These are phyloP conservation scores for Paracorniculantispora psalliotae DNA, from an alignment of 2,329 filamentous ascomycete species.

Conservation along the genomic window DNA sequence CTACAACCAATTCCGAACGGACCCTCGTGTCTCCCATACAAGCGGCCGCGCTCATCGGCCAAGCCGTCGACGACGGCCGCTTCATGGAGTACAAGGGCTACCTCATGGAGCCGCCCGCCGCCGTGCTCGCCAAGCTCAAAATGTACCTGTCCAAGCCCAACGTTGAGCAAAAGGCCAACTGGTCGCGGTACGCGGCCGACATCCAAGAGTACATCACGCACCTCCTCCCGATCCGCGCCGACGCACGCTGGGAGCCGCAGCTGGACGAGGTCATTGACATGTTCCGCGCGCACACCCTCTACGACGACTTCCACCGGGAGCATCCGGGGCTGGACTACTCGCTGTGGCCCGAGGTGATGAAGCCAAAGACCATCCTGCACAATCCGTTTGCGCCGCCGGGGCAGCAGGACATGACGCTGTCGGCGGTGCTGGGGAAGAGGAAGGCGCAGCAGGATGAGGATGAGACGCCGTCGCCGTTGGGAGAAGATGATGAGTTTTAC, in stretches of 20 bases:
- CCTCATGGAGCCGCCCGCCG: conserved; percentile 27
- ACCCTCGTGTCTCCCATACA: background rate
- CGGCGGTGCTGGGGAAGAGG: background rate
- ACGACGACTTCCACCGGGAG: conserved; percentile 32
- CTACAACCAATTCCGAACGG: background rate
- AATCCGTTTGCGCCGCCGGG: background rate
- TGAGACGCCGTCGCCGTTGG: background rate
- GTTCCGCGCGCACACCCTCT: conserved; percentile 30
- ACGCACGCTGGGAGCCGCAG: conserved; percentile 25
- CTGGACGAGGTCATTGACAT: conserved; percentile 29
- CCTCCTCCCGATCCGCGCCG: conserved; percentile 22
- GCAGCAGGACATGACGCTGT: conserved; percentile 7
- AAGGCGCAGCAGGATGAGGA: background rate
- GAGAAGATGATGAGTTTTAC: background rate
- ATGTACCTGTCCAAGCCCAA: conserved; percentile 49
- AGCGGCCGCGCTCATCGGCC: background rate
- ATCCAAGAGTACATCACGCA: conserved; percentile 36
- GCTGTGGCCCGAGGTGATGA: background rate
- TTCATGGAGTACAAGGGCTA: conserved; percentile 28
- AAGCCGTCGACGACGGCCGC: background rate
- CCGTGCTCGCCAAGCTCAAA: conserved; percentile 28
- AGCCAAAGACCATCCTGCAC: background rate
- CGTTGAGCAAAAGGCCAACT: conserved; percentile 35
- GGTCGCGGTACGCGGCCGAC: conserved; percentile 32
- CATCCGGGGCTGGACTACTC: conserved; percentile 15